phyloP scores from a whole-genome alignment of 1,284 basidiomycete species.

The Coniferiporia sulphurascens region DNA sequence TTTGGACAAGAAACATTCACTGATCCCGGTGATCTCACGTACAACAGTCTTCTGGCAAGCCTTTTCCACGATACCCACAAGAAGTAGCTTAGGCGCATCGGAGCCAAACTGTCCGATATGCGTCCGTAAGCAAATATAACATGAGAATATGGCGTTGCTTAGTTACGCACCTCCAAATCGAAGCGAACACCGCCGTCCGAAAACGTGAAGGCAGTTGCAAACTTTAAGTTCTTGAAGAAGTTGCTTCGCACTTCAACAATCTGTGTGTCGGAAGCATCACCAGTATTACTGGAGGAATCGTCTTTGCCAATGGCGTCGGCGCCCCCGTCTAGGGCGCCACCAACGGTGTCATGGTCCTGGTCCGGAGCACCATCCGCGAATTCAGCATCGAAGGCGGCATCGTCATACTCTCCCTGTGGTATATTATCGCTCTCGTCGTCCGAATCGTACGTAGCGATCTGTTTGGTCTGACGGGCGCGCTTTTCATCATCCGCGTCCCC shows the following conservation, averaged over 20 bases:
- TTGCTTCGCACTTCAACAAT: slow-evolving; percentile 25
- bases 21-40: slow-evolving; percentile 84
- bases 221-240: slow-evolving; percentile 37
- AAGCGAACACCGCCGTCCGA: slow-evolving; percentile 71
- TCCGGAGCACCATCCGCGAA: slow-evolving; percentile 58
- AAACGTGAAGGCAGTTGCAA: slow-evolving; percentile 75
- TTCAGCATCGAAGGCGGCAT: slow-evolving; percentile 68
- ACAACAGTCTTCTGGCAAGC: slow-evolving; percentile 80
- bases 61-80: slow-evolving; percentile 88
- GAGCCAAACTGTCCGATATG: slow-evolving; percentile 47
- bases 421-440: slow-evolving; percentile 48
- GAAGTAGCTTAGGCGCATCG: slow-evolving; percentile 82
- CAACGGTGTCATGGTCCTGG: too few relatives aligned
- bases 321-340: slow-evolving; percentile 52
- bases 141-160: neutral
- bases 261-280: slow-evolving; percentile 33
- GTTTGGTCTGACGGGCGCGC: slow-evolving; percentile 42
- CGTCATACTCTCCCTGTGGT: slow-evolving; percentile 47
- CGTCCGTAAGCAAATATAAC: slow-evolving; percentile 9
- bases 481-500: slow-evolving; percentile 54
- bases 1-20: slow-evolving; percentile 73
- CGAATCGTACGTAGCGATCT: slow-evolving; percentile 53
- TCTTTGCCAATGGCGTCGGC: slow-evolving; percentile 62
- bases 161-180: slow-evolving; percentile 67
- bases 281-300: slow-evolving; percentile 41